A percentile compares a stretch with the other conserved stretches of the same genome.
Evolutionary conservation across 1,284 basidiomycete species (phyloP).

Genomic region (Pseudozyma hubeiensis): DNA sequence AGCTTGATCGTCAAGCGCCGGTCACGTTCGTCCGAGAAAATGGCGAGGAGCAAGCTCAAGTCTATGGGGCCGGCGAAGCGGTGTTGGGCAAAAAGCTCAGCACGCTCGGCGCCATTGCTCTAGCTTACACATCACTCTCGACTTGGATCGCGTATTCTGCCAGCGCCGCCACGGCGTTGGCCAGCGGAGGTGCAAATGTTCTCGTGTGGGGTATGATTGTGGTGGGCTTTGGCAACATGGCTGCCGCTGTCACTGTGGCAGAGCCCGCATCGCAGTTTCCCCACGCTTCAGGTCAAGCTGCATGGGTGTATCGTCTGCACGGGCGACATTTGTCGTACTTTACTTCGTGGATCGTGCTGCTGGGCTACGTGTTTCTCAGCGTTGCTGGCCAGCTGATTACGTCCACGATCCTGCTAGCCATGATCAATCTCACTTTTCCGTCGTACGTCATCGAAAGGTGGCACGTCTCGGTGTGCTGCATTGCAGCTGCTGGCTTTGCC

Average conservation of each 20-base stretch:
- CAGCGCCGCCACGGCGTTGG: constrained; percentile 19
- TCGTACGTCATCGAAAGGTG: constrained; percentile 16
- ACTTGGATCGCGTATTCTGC: constrained; percentile 40
- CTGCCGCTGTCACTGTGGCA: constrained; percentile 16
- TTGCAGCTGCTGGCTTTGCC: constrained; percentile 6
- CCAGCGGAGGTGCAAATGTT: constrained; percentile 38
- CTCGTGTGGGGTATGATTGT: constrained; percentile 38
- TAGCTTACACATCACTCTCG: constrained; percentile 26
- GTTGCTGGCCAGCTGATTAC: constrained; percentile 23
- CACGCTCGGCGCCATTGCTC: constrained; percentile 20
- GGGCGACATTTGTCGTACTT: constrained; percentile 22
- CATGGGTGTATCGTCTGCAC: constrained; percentile 24
- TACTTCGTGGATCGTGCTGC: constrained; percentile 25
- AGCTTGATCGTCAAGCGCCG: constrained; percentile 13
- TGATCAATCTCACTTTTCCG: constrained; percentile 27
- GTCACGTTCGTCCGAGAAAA: constrained; percentile 3
- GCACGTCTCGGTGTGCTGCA: constrained; percentile 14
- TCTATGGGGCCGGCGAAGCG: neutral
- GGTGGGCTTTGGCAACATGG: constrained; percentile 29
- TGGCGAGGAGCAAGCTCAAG: constrained; percentile 1
- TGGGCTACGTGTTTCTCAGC: constrained; percentile 28
- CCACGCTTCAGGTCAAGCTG: constrained; percentile 20
- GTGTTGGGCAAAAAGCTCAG: constrained; percentile 30
- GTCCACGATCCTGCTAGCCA: constrained; percentile 31
- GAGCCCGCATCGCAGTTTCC: constrained; percentile 27